Evolutionary conservation across 176 grass and related monocot genomes (phyloP).

Genomic region (Echinochloa phyllopogon): DNA sequence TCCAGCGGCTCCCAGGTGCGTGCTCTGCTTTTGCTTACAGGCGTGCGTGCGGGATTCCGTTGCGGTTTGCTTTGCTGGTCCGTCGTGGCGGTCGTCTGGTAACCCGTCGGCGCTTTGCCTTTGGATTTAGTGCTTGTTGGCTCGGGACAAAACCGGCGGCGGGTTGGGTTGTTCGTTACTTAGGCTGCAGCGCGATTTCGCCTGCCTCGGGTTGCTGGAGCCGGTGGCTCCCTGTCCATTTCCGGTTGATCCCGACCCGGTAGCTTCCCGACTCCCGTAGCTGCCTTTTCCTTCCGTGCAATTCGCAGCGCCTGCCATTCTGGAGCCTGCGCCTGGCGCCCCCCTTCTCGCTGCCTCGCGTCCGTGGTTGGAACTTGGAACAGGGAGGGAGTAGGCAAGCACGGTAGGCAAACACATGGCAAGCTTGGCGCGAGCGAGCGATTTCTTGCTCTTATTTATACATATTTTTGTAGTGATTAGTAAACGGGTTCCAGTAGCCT

Average conservation of each 20-base stretch:
- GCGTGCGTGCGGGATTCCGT: not conserved
- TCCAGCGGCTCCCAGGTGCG: slow-evolving; percentile 4
- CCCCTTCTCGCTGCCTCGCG: not conserved
- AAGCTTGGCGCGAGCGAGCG: not conserved
- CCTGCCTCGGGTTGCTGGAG: not conserved
- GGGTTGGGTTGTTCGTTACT: not conserved
- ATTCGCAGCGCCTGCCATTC: not conserved
- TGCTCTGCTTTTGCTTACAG: not conserved
- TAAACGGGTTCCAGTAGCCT: not conserved
- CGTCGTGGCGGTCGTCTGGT: not conserved
- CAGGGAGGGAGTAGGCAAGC: no score
- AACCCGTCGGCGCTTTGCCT: not conserved
- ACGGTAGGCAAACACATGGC: not conserved
- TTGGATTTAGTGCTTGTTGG: not conserved
- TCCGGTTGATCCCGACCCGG: not conserved
- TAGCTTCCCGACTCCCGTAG: not conserved
- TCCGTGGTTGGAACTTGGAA: not conserved
- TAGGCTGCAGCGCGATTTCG: not conserved
- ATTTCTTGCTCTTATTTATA: not conserved
- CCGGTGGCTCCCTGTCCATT: not conserved
- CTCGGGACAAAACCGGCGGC: not conserved
- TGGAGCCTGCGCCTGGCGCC: not conserved
- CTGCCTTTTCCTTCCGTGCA: not conserved
- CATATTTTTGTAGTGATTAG: not conserved
- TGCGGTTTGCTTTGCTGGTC: not conserved